Evolutionary conservation across 192 early-diverging fungal genomes (phyloP).

Genomic region (Phycomyces blakesleeanus): DNA sequence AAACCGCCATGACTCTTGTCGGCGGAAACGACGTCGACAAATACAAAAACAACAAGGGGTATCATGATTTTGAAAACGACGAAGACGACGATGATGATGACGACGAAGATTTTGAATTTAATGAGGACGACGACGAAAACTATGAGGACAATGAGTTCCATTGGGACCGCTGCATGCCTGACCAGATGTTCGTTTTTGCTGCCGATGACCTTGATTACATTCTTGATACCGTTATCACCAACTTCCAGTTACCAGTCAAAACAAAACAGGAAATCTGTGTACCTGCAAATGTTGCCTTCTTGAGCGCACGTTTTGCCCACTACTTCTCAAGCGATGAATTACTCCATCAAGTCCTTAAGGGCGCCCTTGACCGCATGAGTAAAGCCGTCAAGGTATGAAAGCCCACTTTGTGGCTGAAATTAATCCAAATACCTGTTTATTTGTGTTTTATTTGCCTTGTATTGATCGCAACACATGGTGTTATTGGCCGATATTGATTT

Average conservation of each 20-base stretch:
- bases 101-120: constrained; percentile 5
- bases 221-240: constrained; percentile 67
- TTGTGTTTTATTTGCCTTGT: no score
- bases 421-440: no score
- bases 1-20: constrained; percentile 17
- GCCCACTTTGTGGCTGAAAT: background rate
- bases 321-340: constrained; percentile 76
- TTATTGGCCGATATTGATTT: background rate
- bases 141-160: constrained; percentile 18
- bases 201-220: constrained; percentile 66
- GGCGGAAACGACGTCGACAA: background rate
- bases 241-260: constrained; percentile 56
- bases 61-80: constrained; percentile 7
- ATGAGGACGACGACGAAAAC: constrained; percentile 49
- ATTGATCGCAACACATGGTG: no score
- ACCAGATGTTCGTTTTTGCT: constrained; percentile 96
- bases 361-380: constrained; percentile 55
- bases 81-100: background rate
- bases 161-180: constrained; percentile 78
- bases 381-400: constrained; percentile 48
- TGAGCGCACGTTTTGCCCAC: constrained; percentile 86
- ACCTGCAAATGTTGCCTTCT: constrained; percentile 85
- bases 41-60: no score
- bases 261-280: constrained; percentile 63
- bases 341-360: constrained; percentile 64